A percentile compares a stretch with the other conserved stretches of the same genome.
Conservation (phyloP, 345 rosid species). For the Barbarea vulgaris region DNA sequence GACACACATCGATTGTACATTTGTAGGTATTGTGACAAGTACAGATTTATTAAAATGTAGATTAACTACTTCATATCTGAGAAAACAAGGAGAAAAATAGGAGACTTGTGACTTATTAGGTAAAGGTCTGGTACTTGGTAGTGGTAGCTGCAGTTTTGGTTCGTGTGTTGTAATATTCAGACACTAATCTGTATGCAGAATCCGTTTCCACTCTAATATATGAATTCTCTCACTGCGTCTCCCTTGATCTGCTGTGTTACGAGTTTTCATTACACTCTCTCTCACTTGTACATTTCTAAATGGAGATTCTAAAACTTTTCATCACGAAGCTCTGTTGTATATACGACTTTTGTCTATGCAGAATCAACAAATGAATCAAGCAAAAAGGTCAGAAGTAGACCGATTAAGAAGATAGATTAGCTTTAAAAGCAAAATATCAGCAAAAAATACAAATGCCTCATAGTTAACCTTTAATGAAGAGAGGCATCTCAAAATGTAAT, state of each 20-base stretch:
- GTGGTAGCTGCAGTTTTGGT: constrained; percentile 44
- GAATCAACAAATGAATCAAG: not conserved
- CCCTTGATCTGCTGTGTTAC: not conserved
- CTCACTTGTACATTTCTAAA: not conserved
- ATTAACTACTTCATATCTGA: constrained; percentile 30
- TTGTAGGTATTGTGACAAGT: constrained; percentile 61
- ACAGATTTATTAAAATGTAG: constrained; percentile 47
- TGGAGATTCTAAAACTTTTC: not conserved
- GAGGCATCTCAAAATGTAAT: constrained; percentile 29
- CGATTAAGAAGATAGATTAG: constrained; percentile 19
- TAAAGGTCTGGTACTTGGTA: constrained; percentile 32
- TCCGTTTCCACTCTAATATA: constrained; percentile 28
- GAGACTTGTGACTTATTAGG: constrained; percentile 30
- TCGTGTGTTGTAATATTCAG: constrained; percentile 37
- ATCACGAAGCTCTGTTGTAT: not conserved
- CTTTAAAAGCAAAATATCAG: constrained; percentile 30
- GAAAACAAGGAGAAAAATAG: constrained; percentile 24
- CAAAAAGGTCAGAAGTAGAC: constrained; percentile 7
- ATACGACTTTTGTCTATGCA: constrained; percentile 4
- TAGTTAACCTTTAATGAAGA: constrained; percentile 24
- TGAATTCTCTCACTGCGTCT: not conserved
- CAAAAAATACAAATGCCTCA: constrained; percentile 35
- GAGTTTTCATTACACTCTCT: not conserved
- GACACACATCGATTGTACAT: constrained; percentile 49
- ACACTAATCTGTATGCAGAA: constrained; percentile 36